Evolutionary conservation across 83 land plant genomes (phyloP).

Genomic region (Isoetes engelmannii): DNA sequence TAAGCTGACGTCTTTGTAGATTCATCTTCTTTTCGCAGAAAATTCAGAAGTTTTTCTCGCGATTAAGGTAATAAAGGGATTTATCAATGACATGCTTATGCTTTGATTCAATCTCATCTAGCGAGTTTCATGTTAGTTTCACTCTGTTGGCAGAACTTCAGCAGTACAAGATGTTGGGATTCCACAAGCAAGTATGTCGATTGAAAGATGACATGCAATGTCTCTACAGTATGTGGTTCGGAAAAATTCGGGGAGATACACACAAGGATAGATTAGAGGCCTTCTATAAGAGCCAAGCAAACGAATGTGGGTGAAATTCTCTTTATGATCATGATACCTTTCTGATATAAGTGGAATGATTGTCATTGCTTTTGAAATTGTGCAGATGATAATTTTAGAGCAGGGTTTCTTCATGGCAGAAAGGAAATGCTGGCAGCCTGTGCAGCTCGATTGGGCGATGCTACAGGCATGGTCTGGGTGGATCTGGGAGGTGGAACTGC

Average conservation of each 20-base stretch:
- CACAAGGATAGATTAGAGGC: constrained; percentile 35
- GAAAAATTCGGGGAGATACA: constrained; percentile 22
- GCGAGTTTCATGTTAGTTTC: too few species aligned
- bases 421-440: constrained; percentile 23
- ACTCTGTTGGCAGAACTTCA: too few species aligned
- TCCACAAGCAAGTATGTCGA: constrained; percentile 10
- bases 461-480: constrained; percentile 25
- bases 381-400: constrained; percentile 32
- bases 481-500: constrained; percentile 42
- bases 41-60: too few species aligned
- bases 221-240: constrained; percentile 24
- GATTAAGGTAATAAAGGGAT: too few species aligned
- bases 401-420: constrained; percentile 26
- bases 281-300: constrained; percentile 31
- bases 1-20: too few species aligned
- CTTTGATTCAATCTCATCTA: too few species aligned
- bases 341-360: not conserved
- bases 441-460: constrained; percentile 23
- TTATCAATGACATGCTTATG: too few species aligned
- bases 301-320: constrained; percentile 19
- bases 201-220: constrained; percentile 24
- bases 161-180: too few species aligned
- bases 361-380: not conserved
- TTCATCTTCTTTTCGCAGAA: too few species aligned
- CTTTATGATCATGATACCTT: not conserved